Base-by-base conservation (phyloP, 768 basidiomycete genomes). In the Kwoniella pini region DNA sequence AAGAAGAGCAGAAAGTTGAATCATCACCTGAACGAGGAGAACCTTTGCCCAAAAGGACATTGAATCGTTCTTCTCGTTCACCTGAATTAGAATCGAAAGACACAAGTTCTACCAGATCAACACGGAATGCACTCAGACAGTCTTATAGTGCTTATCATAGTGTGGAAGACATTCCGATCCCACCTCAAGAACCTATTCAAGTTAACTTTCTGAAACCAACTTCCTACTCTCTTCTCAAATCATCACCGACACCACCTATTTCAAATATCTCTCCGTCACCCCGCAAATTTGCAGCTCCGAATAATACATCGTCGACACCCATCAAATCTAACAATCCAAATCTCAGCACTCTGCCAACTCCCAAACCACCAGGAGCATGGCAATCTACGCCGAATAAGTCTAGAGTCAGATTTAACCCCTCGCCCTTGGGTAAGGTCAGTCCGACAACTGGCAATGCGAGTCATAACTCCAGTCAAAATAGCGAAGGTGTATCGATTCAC, bases 331-430 rank as follows among this genome's bases (percentile, higher is more conserved):
- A 49, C 27, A 46, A 45, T 26, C 28, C 38, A 22, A 44, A 59
- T 39, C 6, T 33, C 5, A 54, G 40, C 24, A 40, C 40, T 2
- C 7, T 46, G 10, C 56, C 52, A 13, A 64, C 62, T 11, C 63
- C 63, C 1, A 64, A 60, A 57, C 58, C 63, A 21, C 63, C 63
- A 7, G 63, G 63, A 12, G 63, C 57, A 31, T 70, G 65, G 65
- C 36, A 61, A 49, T 48, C 52, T 9, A 46, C 31, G 2, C 28
- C 54, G 7, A 60, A 57, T 27, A 27, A 49, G 3, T 36, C 33
- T 7, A 62, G 58, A 55, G 64, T 69, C 15, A 61, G 67, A 6
- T 69, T 69, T 22, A 48, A n/a, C 4, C 55, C 55, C 48, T 67
- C 67, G 1, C 67, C 67, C 0, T 30, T 65, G 11, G 26, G 61